Base-by-base conservation (phyloP, 805 yeast species). In the Ogataea ramenticola region DNA sequence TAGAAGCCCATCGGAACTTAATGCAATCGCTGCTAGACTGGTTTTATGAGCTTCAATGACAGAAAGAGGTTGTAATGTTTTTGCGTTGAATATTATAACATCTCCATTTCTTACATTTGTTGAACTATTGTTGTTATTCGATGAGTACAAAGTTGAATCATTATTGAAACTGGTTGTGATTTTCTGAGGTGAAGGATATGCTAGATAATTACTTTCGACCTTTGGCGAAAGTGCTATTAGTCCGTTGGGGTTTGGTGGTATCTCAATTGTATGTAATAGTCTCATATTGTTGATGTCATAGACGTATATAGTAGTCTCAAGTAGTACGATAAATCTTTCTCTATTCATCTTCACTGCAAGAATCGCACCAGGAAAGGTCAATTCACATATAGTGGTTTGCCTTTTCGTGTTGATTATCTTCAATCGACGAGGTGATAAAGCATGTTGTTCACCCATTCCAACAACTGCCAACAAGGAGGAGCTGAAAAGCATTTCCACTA, bases 261-360 rank as follows among this genome's bases (percentile, higher is more conserved):
- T 79, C 43, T 85, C 90, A 36, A 85, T 74, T 0, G 89, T 81
- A 56, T 80, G 86, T 36, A 91, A 63, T 26, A 91, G 74, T 55
- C 86, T 77, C 82, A 91, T 89, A 58, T 91, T 88, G 53, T 89
- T 80, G 52, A 91, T 82, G 62, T 91, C 97, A 65, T 91, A 91
- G 39, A 93, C 74, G 61, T 83, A 88, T 12, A 91, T 81, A 56
- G 91, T 93, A 46, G 87, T 93, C 49, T 83, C 78, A 43, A 91
- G 67, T 10, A 87, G 75, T n/a, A 90, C 95, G 38, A 88, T 76
- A 53, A 91, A 68, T 40, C 97, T 68, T 52, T 86, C 82, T 36
- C 97, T 72, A 64, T 93, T 91, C 70, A 91, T 75, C 51, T 79
- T 79, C 20, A 91, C 82, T 30, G 84, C 79, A 30, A 86, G 66